A percentile compares a stretch with the other conserved stretches of the same genome.
These are phyloP conservation scores for Cyamopsis tetragonoloba DNA, from an alignment of 306 rosid genomes.

Conservation along the genomic window DNA sequence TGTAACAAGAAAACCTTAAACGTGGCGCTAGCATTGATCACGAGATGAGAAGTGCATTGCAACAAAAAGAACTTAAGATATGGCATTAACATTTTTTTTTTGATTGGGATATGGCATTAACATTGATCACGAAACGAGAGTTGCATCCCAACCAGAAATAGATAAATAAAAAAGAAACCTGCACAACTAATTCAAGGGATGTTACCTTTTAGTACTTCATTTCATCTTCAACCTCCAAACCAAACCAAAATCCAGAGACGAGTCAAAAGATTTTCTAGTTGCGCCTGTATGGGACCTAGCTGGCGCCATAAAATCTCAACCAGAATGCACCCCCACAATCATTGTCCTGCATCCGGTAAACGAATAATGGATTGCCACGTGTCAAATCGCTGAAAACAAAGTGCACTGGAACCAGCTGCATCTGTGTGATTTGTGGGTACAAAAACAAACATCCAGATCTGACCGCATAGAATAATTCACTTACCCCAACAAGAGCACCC, in stretches of 20 bases:
- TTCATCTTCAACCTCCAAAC: neutral
- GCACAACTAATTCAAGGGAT: conserved; percentile 19
- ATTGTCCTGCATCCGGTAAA: neutral
- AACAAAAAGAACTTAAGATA: neutral
- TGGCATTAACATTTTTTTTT: conserved; percentile 9
- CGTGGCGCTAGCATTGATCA: neutral
- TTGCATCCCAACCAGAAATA: conserved; percentile 8
- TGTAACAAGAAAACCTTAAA: neutral
- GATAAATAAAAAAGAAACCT: neutral
- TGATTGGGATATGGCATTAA: neutral
- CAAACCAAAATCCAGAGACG: neutral
- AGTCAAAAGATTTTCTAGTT: conserved; percentile 8
- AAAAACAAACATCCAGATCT: neutral
- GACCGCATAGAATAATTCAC: neutral
- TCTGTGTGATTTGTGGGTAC: neutral
- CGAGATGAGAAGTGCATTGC: neutral
- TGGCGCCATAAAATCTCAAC: conserved; percentile 32
- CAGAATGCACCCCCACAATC: neutral
- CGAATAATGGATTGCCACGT: conserved; percentile 12
- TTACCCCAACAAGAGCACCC: conserved; percentile 6
- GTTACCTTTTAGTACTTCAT: conserved; percentile 24
- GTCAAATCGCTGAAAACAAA: neutral
- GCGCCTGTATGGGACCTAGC: conserved; percentile 3
- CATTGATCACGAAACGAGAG: conserved; percentile 14
- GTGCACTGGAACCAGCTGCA: neutral